phyloP scores from a whole-genome alignment of 805 yeast species.

The Tetrapisispora namnaoensis region DNA sequence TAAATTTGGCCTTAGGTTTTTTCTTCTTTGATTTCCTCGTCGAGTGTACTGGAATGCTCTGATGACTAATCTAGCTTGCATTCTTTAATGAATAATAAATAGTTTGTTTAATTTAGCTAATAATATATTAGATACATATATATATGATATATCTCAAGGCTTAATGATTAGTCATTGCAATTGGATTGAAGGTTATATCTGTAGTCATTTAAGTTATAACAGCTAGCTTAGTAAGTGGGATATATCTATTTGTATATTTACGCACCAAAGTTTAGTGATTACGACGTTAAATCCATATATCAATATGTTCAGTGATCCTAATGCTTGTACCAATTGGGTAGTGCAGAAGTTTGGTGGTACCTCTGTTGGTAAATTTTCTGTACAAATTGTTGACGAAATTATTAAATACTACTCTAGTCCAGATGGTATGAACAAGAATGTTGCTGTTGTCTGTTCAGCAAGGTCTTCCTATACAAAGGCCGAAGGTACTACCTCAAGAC shows the following conservation, averaged over 20 bases:
- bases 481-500: conserved; percentile 90
- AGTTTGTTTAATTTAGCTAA: no score
- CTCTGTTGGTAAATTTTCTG: conserved; percentile 89
- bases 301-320: conserved; percentile 2
- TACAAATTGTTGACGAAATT: conserved; percentile 73
- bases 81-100: background rate
- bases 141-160: no score
- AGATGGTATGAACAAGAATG: conserved; percentile 36
- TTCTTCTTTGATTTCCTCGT: background rate
- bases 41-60: background rate
- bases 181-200: no score
- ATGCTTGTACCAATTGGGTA: conserved; percentile 41
- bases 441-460: conserved; percentile 94
- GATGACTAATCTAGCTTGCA: background rate
- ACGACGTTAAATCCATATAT: no score
- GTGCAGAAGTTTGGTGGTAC: conserved; percentile 98
- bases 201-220: no score
- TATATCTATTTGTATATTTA: no score
- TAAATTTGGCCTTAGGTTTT: background rate
- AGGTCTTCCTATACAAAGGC: conserved; percentile 83
- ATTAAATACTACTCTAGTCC: conserved; percentile 44
- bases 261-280: no score
- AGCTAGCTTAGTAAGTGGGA: no score
- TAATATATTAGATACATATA: no score
- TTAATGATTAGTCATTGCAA: no score